Evolutionary conservation across 106 monocot species (phyloP), one percentile per base, ranked within the genome.

Genomic region (Dendrobium nobile): DNA sequence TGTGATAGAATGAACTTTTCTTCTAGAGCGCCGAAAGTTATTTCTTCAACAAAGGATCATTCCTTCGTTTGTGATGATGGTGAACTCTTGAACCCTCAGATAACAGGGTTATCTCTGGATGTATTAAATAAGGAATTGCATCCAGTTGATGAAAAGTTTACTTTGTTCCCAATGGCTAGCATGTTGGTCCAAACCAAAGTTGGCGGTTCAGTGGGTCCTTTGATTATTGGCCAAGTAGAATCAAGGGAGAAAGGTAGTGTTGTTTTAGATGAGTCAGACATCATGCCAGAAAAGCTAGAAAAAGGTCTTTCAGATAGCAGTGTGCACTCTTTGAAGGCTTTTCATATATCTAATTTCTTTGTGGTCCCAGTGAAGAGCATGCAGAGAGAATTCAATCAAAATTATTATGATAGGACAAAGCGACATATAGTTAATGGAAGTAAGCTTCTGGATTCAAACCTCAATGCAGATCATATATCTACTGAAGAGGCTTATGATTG

Each of bases 41-140:
- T 54, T 40, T 45, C 31, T 75, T 37, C 73, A 19, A 72, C 27
- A 17, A 42, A 80, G 31, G 84, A 22, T 58, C 6, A 41, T 73
- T 18, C 37, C 67, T 80, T 48, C 48, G 40, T 67, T 40, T 41
- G 42, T 58, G 78, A 83, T 8, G 80, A 86, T 73, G 47, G 16
- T 19, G 41, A 68, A 45, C 75, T 44, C 20, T 68, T 67, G 26
- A 75, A 77, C 24, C 13, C 51, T 51, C 81, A 83, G 13, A 77
- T n/a, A 77, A 33, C 31, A 45, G 75, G 26, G 78, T 0, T 74
- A 70, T 43, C 15, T 40, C 72, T 78, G 28, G 56, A 72, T 27
- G 78, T 28, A 74, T 78, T n/a, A 33, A 65, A 18, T 45, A 42
- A 67, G 41, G 51, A 79, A 79, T 9, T 68, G 54, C 67, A 80